Evolutionary conservation across 2,329 filamentous ascomycete species (phyloP), one percentile per base, ranked within the genome.

Genomic region (Cladosporium sp.): DNA sequence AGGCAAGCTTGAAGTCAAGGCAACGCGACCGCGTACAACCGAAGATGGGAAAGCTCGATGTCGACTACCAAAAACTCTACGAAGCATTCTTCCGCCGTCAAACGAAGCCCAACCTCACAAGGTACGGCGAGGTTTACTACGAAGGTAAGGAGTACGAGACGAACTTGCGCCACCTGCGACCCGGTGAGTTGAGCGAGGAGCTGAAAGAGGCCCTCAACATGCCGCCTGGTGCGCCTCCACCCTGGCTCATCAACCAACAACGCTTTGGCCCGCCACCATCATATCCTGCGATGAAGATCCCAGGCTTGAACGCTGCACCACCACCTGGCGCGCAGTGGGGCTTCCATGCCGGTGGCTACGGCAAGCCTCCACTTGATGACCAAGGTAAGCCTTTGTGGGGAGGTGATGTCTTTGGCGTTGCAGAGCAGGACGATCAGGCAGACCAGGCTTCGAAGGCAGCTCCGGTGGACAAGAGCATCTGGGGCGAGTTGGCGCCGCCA

Each of bases 81-180:
- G 95, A 98, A 76, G 95, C 95, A 4, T 99, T 99, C 83, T 99
- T 99, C 83, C 88, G 93, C 67, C 96, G 97, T 76, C 95, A 99
- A 80, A 96, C 92, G 49, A 99, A 99, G 80, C 95, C 95, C 0
- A 89, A 93, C 72, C 82, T 99, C 69, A 98, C 95, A 35, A 87
- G 93, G 52, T 99, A 97, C 72, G 95, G 95, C 49, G 95, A 99
- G 78, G 93, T 99, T n/a, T 99, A 99, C 79, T 98, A 98, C 77
- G 95, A 99, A 79, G 95, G 95, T 76, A 99, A 99, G 78, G 95
- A 99, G 77, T 95, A 92, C 75, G 95, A 99, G 79, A 97, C 95
- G 0, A 96, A 98, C 76, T 86, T 96, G 69, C 89, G 91, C 72
- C 91, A 97, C 79, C 86, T 97, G 67, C 89, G 93, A 69, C 92